phyloP scores from a whole-genome alignment of 768 basidiomycete genomes.

The Boletus tomentosulus region DNA sequence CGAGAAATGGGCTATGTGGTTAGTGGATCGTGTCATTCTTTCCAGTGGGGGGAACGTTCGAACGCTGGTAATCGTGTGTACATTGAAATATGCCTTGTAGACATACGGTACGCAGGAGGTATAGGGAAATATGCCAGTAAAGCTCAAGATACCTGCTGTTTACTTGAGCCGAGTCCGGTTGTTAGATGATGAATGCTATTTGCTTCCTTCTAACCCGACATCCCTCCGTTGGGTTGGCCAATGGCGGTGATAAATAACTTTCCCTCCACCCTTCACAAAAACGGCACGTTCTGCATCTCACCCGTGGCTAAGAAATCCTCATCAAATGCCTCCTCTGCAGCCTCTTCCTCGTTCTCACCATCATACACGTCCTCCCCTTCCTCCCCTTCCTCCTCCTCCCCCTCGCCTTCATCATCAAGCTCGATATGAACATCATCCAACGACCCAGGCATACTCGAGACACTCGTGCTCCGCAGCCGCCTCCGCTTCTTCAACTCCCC shows the following conservation, averaged over 20 bases:
- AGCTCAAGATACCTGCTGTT: background rate
- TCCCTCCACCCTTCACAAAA: slow-evolving; percentile 35
- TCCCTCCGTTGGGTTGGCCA: background rate
- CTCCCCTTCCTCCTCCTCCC: slow-evolving; percentile 25
- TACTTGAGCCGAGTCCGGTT: background rate
- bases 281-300: slow-evolving; percentile 79
- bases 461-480: slow-evolving; percentile 53
- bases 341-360: slow-evolving; percentile 53
- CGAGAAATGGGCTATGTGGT: background rate
- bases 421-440: slow-evolving; percentile 60
- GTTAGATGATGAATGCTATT: background rate
- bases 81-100: background rate
- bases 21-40: background rate
- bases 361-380: slow-evolving; percentile 30
- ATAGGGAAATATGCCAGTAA: background rate
- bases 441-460: slow-evolving; percentile 86
- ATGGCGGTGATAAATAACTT: background rate
- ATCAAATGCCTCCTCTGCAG: slow-evolving; percentile 70
- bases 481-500: slow-evolving; percentile 36
- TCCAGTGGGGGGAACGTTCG: background rate
- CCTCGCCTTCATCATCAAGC: slow-evolving; percentile 46
- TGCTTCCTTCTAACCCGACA: background rate
- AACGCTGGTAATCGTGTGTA: background rate
- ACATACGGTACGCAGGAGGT: background rate
- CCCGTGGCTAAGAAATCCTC: slow-evolving; percentile 76